phyloP scores from a whole-genome alignment of 2,329 filamentous ascomycete genomes.

The Nemania serpens region DNA sequence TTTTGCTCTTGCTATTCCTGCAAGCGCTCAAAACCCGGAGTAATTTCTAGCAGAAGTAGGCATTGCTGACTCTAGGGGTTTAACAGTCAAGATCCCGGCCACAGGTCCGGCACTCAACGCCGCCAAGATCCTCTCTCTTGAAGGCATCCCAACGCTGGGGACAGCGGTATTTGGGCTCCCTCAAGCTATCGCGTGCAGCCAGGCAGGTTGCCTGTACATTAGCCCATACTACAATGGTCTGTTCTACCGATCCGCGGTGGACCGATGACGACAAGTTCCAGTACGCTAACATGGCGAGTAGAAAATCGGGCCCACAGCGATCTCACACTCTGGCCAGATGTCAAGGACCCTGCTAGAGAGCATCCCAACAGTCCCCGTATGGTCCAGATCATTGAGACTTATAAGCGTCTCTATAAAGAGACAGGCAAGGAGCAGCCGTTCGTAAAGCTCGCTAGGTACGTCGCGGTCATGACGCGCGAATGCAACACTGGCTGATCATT shows the following conservation, averaged over 20 bases:
- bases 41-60: no score
- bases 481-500: not conserved
- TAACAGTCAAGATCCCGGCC: conserved; percentile 58
- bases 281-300: conserved; percentile 30
- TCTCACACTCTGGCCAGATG: conserved; percentile 50
- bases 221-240: conserved; percentile 52
- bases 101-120: conserved; percentile 54
- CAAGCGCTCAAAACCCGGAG: no score
- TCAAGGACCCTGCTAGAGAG: conserved; percentile 51
- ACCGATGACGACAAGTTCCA: no score
- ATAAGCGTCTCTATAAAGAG: conserved; percentile 51
- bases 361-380: conserved; percentile 54
- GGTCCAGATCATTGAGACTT: conserved; percentile 54
- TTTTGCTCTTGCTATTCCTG: no score
- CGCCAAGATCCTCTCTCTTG: conserved; percentile 44
- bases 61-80: no score
- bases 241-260: no score
- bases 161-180: conserved; percentile 53
- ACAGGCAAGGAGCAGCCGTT: conserved; percentile 55
- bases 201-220: conserved; percentile 52
- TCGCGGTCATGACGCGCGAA: not conserved
- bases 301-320: conserved; percentile 50
- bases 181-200: conserved; percentile 55
- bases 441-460: conserved; percentile 50
- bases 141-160: conserved; percentile 46